Percentiles rank a stretch among this genome's conserved stretches.
Conservation (phyloP, 139 green algal genomes). For the Zygnema cylindricum region DNA sequence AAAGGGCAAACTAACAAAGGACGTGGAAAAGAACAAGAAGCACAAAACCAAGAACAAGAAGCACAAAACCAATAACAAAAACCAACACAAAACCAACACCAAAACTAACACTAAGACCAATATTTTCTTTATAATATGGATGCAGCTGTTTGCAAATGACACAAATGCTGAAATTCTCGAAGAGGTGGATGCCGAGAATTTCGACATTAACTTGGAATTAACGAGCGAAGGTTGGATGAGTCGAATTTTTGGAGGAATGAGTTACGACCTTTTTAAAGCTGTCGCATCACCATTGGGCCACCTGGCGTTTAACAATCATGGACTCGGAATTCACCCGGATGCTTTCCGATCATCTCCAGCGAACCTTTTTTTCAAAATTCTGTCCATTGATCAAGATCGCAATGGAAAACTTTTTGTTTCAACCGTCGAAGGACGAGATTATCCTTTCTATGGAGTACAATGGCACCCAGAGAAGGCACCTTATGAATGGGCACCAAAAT, state of each 20-base stretch:
- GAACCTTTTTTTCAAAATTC: conserved; percentile 24
- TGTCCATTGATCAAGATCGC: conserved; percentile 54
- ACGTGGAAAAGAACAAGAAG: too few species aligned
- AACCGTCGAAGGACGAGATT: conserved; percentile 41
- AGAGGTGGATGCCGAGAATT: conserved; percentile 53
- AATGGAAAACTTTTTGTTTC: conserved; percentile 54
- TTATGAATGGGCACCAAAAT: conserved; percentile 48
- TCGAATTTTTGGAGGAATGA: conserved; percentile 43
- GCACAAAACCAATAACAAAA: too few species aligned
- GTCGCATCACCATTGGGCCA: conserved; percentile 41
- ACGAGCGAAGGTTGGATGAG: conserved; percentile 41
- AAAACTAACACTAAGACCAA: too few species aligned
- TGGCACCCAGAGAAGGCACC: conserved; percentile 60
- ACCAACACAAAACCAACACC: too few species aligned
- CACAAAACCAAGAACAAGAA: background rate
- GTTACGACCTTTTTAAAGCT: conserved; percentile 51
- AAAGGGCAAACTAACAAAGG: too few species aligned
- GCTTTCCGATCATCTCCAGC: conserved; percentile 24
- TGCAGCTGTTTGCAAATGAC: conserved; percentile 39
- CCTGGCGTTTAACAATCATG: conserved; percentile 61
- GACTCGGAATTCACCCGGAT: conserved; percentile 47
- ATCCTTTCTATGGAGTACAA: conserved; percentile 50
- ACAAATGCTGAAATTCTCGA: conserved; percentile 15
- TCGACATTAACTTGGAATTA: conserved; percentile 51
- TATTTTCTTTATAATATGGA: too few species aligned